Evolutionary conservation across 2,329 filamentous ascomycete genomes (phyloP), one percentile per base, ranked within the genome.

Genomic region (Monosporascus sp.): DNA sequence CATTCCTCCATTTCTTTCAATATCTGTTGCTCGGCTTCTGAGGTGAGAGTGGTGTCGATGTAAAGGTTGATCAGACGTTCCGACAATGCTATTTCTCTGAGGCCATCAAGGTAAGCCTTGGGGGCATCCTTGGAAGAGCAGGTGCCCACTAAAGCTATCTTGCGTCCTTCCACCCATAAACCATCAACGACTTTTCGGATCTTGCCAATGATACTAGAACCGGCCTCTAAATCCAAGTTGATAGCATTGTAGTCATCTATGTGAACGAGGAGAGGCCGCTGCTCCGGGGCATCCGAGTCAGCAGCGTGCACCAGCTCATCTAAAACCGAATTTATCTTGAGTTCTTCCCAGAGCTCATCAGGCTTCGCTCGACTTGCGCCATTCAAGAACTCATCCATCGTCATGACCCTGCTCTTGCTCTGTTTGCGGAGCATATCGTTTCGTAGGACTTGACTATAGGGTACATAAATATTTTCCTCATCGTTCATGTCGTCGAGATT

Each of bases 191-290:
- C 76, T 48, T 82, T 79, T 51, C 89, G 84, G 14, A 99, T 73
- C 54, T 86, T 84, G 41, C 78, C 74, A 7, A 97, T 72, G 35
- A 97, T 80, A 22, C 81, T 78, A 2, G 81, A 77, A 11, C 91
- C 90, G 22, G 51, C 58, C 54, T 90, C 84, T 6, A 80, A 69
- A 1, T 88, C 86, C 64, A 81, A 80, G 61, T 80, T 83, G 8
- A 99, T 77, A 58, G 95, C 89, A 51, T 88, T 84, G 63, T 91
- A 88, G 67, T 97, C 90, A 65, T 88, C 83, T 14, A 96, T 74
- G 61, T 90, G 90, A 40, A 95, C 77, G 54, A 97, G 85, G 7
- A 91, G 78, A 24, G 77, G 78, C 22, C 68, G 77, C 65, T 63
- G 65, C 61, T 66, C 63, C 7, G 59, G 47, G 28, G 59, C 56